These are phyloP conservation scores for Urostyla sp. DNA, from an alignment of 73 alveolate species.

Conservation along the genomic window DNA sequence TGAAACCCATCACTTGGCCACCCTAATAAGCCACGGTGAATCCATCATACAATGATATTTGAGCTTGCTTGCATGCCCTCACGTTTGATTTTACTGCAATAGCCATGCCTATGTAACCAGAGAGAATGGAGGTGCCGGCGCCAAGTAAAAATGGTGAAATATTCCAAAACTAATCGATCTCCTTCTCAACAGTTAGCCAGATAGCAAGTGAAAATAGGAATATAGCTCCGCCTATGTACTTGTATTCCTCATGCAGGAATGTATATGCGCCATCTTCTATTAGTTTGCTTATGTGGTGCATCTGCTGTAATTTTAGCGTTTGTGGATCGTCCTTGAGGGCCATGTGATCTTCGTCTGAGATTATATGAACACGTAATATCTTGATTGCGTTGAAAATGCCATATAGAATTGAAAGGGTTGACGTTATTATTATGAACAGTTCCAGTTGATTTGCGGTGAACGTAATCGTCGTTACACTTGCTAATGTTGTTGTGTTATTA, in stretches of 20 bases:
- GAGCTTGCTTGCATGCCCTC: conserved; percentile 76
- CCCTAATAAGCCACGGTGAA: conserved; percentile 88
- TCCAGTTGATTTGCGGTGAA: too few species aligned
- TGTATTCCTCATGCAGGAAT: conserved; percentile 85
- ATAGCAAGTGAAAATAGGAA: conserved; percentile 74
- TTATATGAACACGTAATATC: conserved; percentile 31
- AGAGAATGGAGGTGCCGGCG: conserved; percentile 75
- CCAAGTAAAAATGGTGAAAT: conserved; percentile 84
- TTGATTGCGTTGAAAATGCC: conserved; percentile 31
- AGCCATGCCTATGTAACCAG: conserved; percentile 91
- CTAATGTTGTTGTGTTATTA: too few species aligned
- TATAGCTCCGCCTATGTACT: conserved; percentile 68
- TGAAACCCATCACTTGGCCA: conserved; percentile 86
- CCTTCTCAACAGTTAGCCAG: conserved; percentile 75
- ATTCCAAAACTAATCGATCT: conserved; percentile 84
- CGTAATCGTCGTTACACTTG: too few species aligned
- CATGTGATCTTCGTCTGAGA: conserved; percentile 31
- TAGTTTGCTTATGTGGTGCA: conserved; percentile 22
- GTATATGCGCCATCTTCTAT: conserved; percentile 83
- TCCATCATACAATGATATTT: conserved; percentile 71
- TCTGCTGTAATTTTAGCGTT: not conserved
- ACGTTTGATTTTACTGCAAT: conserved; percentile 87
- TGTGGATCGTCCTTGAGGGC: conserved; percentile 38
- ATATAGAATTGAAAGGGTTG: not conserved
- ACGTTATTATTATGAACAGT: not conserved